Percentiles rank a stretch among this genome's conserved stretches.
Evolutionary conservation across 345 rosid species (phyloP).

Genomic region (Eucalyptus erythrocorys): DNA sequence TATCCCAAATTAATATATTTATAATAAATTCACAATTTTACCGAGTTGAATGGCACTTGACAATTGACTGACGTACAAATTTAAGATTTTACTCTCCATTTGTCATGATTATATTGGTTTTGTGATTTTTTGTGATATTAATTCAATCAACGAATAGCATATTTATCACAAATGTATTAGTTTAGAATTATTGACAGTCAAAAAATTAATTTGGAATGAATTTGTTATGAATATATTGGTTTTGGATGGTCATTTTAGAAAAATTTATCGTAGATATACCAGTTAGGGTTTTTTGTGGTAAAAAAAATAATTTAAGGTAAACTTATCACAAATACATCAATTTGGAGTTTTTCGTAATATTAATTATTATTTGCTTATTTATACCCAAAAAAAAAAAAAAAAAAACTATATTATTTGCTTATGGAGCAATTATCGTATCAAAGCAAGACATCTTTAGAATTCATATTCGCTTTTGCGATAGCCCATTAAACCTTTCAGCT

Average conservation of each 20-base stretch:
- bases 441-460: neutral
- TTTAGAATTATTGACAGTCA: rapidly evolving
- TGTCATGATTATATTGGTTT: rapidly evolving
- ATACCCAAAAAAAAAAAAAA: too few species aligned
- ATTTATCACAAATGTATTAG: rapidly evolving
- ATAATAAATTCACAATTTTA: rapidly evolving
- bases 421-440: neutral
- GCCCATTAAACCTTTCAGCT: neutral
- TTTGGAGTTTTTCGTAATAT: too few species aligned
- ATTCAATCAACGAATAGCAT: rapidly evolving
- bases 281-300: rapidly evolving
- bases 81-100: rapidly evolving
- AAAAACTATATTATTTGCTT: too few species aligned
- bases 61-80: rapidly evolving
- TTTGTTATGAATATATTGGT: rapidly evolving
- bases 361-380: neutral
- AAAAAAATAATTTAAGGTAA: too few species aligned
- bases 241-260: rapidly evolving
- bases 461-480: neutral
- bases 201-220: too few species aligned
- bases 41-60: rapidly evolving
- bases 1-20: rapidly evolving
- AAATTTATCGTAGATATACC: rapidly evolving
- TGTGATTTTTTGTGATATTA: too few species aligned
- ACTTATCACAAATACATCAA: rapidly evolving